Conservation (phyloP, 2,329 filamentous ascomycete genomes). For the Monosporascus sp. region DNA sequence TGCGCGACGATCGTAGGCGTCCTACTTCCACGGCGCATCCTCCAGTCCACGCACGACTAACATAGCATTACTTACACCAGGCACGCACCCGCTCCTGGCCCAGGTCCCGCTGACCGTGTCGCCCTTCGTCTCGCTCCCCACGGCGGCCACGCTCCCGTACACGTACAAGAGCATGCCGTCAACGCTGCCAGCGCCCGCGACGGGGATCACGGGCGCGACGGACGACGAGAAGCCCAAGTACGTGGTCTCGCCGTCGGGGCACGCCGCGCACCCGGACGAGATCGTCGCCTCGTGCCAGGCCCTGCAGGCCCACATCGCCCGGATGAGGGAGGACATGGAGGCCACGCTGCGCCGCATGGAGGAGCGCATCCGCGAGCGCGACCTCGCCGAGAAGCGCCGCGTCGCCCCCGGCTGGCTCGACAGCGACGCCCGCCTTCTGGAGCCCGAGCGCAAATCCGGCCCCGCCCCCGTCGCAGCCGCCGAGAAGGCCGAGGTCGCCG, state of each 20-base stretch:
- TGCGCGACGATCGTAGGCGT: constrained; percentile 35
- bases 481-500: constrained; percentile 33
- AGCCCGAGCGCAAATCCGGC: constrained; percentile 53
- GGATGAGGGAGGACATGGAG: constrained; percentile 63
- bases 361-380: constrained; percentile 56
- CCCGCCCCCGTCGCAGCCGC: constrained; percentile 31
- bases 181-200: constrained; percentile 70
- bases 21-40: not conserved
- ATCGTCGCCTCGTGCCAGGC: constrained; percentile 78
- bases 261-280: constrained; percentile 79
- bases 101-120: constrained; percentile 93
- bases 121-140: constrained; percentile 86
- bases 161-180: constrained; percentile 90
- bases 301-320: constrained; percentile 69
- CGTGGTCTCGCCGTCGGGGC: constrained; percentile 71
- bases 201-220: constrained; percentile 39
- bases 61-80: constrained; percentile 34
- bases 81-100: constrained; percentile 79
- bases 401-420: constrained; percentile 79
- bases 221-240: constrained; percentile 57
- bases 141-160: constrained; percentile 87
- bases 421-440: constrained; percentile 62
- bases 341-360: constrained; percentile 65
- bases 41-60: constrained; percentile 11
- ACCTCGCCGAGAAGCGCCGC: constrained; percentile 73